Base-by-base conservation (phyloP, 2,329 filamentous ascomycete genomes). In the Aspergillus calidoustus region DNA sequence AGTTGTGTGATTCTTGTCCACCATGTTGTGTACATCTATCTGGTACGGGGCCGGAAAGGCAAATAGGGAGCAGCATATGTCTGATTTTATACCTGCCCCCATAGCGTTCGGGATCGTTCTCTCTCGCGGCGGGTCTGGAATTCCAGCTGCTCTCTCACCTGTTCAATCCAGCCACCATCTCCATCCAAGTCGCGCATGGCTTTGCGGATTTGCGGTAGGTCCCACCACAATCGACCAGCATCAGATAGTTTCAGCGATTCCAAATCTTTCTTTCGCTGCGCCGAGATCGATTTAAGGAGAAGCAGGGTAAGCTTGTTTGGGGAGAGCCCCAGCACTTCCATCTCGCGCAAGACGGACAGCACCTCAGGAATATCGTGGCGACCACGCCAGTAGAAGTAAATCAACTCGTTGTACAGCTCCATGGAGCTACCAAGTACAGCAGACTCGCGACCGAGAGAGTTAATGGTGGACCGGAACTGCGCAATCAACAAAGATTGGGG, bases 341-440 rank as follows among this genome's bases (percentile, higher is more conserved):
- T 82, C 51, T 82, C 79, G 25, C 68, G 67, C 9, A 81, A 67
- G 9, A 81, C 69, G 1, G 71, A 67, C 3, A 79, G 68, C 31
- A 82, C 74, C 17, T 71, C 74, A 6, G 74, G 72, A 2, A 82
- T 67, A 49, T 81, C 77, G 7, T 74, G 75, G 54, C 77, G 77
- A 5, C 75, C 74, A 44, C 71, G 68, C 80, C 80, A 82, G 60
- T 76, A 71, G 61, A 79, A 77, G 44, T 72, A 70, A 31, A 82
- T 74, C 62, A 81, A 67, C 47, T 80, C 79, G 63, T 81, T 80
- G 68, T 78, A 82, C 23, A 82, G 74, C 1, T 70, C 71, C 1
- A 73, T 72, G 7, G 76, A 79, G 15, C 76, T 73, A 13, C 78
- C 80, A 4, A 82, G 73, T n/a, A 81, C 69, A 23, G 77, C 72